Evolutionary conservation across 2,329 filamentous ascomycete species (phyloP).

Genomic region (Anisogramma anomala): DNA sequence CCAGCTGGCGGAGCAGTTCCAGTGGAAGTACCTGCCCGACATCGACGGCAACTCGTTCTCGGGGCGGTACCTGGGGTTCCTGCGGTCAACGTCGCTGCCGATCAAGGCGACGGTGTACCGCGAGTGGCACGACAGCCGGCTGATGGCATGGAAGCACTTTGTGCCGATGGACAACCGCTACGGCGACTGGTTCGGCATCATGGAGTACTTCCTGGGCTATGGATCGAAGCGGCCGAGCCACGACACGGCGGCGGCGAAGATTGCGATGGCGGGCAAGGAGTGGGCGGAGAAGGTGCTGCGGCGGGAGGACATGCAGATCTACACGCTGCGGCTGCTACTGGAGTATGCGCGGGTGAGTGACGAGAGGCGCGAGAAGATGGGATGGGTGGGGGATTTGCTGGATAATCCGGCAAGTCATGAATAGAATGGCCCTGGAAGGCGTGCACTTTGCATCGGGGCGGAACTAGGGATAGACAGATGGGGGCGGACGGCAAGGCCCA

Average conservation of each 20-base stretch:
- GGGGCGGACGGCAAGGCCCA: too few species aligned
- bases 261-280: conserved; percentile 52
- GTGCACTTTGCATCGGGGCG: too few species aligned
- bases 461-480: too few species aligned
- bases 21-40: conserved; percentile 60
- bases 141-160: conserved; percentile 70
- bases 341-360: conserved; percentile 50
- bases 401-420: too few species aligned
- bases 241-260: conserved; percentile 49
- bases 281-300: conserved; percentile 61
- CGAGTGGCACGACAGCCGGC: conserved; percentile 69
- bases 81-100: conserved; percentile 56
- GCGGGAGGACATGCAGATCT: conserved; percentile 63
- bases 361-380: conserved; percentile 39
- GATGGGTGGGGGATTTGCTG: conserved; percentile 41
- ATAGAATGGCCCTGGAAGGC: too few species aligned
- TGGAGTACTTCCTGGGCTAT: conserved; percentile 64
- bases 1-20: conserved; percentile 41
- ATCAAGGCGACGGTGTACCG: conserved; percentile 69
- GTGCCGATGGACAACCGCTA: conserved; percentile 69
- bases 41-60: conserved; percentile 66
- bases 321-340: conserved; percentile 51
- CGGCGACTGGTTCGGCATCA: conserved; percentile 58
- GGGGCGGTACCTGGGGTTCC: conserved; percentile 56
- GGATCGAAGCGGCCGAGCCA: conserved; percentile 26